Evolutionary conservation across 805 yeast species (phyloP).

Genomic region (Starmerella bacillaris): DNA sequence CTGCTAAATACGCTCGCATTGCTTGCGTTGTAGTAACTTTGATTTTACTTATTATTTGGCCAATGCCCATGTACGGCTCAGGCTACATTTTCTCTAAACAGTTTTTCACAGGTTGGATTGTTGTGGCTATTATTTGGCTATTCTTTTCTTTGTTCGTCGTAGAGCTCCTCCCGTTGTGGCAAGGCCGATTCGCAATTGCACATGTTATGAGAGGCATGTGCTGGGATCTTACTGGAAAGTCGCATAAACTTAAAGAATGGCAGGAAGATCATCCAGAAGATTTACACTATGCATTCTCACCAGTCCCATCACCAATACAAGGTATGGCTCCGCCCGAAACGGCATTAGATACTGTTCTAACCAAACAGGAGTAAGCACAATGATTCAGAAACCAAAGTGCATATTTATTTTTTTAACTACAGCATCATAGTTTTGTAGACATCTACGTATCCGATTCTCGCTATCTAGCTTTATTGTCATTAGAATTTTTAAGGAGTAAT

Average conservation of each 20-base stretch:
- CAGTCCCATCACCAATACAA: constrained; percentile 7
- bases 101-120: constrained; percentile 82
- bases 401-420: background rate
- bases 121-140: constrained; percentile 66
- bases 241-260: constrained; percentile 56
- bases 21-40: constrained; percentile 46
- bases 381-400: too few relatives aligned
- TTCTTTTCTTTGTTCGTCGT: constrained; percentile 37
- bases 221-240: constrained; percentile 71
- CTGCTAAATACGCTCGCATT: constrained; percentile 43
- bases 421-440: background rate
- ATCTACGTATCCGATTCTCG: background rate
- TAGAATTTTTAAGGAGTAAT: too few relatives aligned
- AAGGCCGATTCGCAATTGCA: constrained; percentile 51
- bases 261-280: constrained; percentile 56
- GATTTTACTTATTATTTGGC: constrained; percentile 59
- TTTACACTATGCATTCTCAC: constrained; percentile 29
- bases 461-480: too few relatives aligned
- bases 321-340: too few relatives aligned
- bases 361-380: too few relatives aligned
- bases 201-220: constrained; percentile 57
- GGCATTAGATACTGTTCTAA: too few relatives aligned
- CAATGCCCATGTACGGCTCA: constrained; percentile 86
- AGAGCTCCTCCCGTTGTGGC: constrained; percentile 49
- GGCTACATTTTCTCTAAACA: constrained; percentile 53